Evolutionary conservation across 495 filamentous ascomycete species (phyloP).

Genomic region (Melanomma pulvis-pyrius): DNA sequence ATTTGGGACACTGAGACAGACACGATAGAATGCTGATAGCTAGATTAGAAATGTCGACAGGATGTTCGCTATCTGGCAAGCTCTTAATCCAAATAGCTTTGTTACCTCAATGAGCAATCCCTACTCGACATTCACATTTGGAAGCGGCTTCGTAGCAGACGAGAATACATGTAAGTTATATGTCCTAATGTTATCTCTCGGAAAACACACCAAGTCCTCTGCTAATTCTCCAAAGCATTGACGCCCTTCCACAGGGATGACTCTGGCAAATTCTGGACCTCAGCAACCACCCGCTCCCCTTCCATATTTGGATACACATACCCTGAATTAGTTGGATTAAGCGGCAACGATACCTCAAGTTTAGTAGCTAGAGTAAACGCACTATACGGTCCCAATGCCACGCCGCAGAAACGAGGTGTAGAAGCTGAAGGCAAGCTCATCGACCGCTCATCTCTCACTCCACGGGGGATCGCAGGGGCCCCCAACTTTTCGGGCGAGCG

Average conservation of each 20-base stretch:
- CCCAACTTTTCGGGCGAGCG: conserved; percentile 33
- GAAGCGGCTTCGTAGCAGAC: conserved; percentile 46
- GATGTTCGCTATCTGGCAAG: conserved; percentile 72
- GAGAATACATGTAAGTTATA: conserved; percentile 42
- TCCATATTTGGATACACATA: conserved; percentile 63
- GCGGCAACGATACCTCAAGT: conserved; percentile 40
- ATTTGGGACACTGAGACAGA: too few species aligned
- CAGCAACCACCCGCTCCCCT: conserved; percentile 39
- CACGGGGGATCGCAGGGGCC: conserved; percentile 14
- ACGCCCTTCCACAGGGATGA: conserved; percentile 50
- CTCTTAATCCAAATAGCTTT: conserved; percentile 61
- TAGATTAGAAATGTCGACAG: conserved; percentile 65
- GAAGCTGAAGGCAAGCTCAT: not conserved
- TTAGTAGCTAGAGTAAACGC: conserved; percentile 55
- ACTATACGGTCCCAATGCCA: conserved; percentile 53
- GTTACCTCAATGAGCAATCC: conserved; percentile 54
- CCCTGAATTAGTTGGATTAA: conserved; percentile 51
- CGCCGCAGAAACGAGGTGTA: conserved; percentile 15
- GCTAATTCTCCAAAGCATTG: conserved; percentile 37
- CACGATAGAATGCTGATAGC: conserved; percentile 20
- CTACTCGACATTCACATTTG: conserved; percentile 56
- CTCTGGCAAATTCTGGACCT: conserved; percentile 48
- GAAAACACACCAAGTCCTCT: too few species aligned
- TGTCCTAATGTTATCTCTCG: not conserved
- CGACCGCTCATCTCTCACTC: not conserved